Percentiles rank a stretch among this genome's conserved stretches.
These are phyloP conservation scores for Alternaria sp. DNA, from an alignment of 2,329 filamentous ascomycete genomes.

Conservation along the genomic window DNA sequence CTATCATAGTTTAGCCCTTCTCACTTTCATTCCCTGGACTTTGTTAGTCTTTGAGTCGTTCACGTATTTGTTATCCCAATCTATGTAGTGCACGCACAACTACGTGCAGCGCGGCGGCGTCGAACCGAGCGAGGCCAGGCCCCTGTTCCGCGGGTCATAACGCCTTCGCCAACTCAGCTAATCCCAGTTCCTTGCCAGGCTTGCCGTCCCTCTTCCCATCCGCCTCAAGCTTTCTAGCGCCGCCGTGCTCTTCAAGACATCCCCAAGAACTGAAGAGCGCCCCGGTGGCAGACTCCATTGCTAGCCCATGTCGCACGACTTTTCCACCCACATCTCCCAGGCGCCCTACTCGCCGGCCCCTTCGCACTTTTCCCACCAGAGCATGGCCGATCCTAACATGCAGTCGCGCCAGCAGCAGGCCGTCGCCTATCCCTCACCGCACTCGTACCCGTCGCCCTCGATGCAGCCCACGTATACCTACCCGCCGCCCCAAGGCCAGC, in stretches of 20 bases:
- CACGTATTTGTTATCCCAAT: not conserved
- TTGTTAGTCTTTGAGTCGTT: not conserved
- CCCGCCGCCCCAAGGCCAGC: conserved; percentile 50
- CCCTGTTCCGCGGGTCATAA: conserved; percentile 26
- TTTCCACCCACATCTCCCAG: conserved; percentile 30
- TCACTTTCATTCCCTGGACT: not conserved
- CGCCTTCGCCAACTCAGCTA: conserved; percentile 26
- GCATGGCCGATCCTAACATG: conserved; percentile 43
- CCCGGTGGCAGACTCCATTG: conserved; percentile 32
- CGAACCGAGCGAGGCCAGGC: conserved; percentile 24
- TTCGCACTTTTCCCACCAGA: conserved; percentile 40
- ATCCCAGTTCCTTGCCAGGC: conserved; percentile 27
- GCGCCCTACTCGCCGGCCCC: conserved; percentile 43
- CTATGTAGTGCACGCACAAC: conserved; percentile 6
- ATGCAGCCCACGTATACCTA: conserved; percentile 58
- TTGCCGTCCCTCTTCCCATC: conserved; percentile 16
- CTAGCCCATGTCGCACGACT: conserved; percentile 44
- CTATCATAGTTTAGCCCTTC: not conserved
- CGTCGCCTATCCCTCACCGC: conserved; percentile 54
- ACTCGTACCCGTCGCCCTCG: conserved; percentile 59
- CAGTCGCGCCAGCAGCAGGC: conserved; percentile 40
- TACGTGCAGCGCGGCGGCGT: conserved; percentile 20
- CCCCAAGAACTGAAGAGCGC: conserved; percentile 29
- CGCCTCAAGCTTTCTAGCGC: conserved; percentile 19
- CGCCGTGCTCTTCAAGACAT: conserved; percentile 22